Conservation (phyloP, 192 early-diverging fungal genomes). For the Coemansia sp. region DNA sequence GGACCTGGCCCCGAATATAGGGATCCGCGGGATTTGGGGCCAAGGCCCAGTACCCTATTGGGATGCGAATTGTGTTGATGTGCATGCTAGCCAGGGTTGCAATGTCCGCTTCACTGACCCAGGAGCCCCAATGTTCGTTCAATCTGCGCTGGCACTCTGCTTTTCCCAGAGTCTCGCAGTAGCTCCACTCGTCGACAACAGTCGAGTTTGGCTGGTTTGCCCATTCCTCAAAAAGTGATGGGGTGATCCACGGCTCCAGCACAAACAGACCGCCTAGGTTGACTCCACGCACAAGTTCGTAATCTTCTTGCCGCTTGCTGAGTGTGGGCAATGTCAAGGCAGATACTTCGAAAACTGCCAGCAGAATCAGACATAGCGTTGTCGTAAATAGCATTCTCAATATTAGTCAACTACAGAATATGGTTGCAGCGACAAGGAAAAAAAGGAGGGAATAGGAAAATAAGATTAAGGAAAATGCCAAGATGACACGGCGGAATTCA, state of each 20-base stretch:
- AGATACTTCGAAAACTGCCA: background rate
- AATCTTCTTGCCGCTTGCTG: conserved; percentile 2
- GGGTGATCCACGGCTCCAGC: conserved; percentile 65
- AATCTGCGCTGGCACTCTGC: conserved; percentile 54
- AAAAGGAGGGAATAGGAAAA: background rate
- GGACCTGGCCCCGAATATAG: conserved; percentile 60
- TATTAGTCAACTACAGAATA: conserved; percentile 2
- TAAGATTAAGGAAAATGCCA: background rate
- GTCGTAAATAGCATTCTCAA: background rate
- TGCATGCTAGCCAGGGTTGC: conserved; percentile 55
- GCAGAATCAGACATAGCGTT: background rate
- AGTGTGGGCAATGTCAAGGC: background rate
- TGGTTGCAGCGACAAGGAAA: conserved; percentile 3
- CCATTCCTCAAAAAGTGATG: conserved; percentile 52
- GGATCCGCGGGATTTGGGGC: conserved; percentile 56
- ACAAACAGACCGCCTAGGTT: conserved; percentile 75
- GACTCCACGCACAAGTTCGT: conserved; percentile 61
- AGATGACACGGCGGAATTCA: background rate
- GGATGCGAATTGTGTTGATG: conserved; percentile 71
- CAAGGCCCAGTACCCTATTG: conserved; percentile 73
- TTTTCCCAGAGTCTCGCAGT: conserved; percentile 61
- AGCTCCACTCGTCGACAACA: conserved; percentile 66
- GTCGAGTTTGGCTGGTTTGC: conserved; percentile 19
- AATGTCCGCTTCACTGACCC: conserved; percentile 64
- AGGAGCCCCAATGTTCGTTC: conserved; percentile 61